Evolutionary conservation across 169 alveolate genomes (phyloP), one percentile per base, ranked within the genome.

Genomic region (Cytauxzoon felis): DNA sequence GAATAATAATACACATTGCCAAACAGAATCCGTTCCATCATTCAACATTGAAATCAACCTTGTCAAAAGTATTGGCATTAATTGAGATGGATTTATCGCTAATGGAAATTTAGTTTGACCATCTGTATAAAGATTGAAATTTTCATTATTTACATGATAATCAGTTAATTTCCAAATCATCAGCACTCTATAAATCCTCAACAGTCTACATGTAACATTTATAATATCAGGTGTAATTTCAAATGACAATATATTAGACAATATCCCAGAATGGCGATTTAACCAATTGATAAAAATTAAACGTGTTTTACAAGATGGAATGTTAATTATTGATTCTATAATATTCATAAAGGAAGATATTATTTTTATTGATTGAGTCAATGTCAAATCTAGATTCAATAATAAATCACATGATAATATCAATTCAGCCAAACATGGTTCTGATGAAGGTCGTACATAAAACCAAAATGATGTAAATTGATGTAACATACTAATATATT

Each of bases 71-170:
- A 47, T 32, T 2, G 80, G 80, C 0, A 75, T 53, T 16, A 42
- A 5, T 50, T 52, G 32, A 18, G 80, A 80, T 29, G 66, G 18
- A 13, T 48, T 64, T 33, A 54, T 40, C 3, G 85, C 85, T 45
- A 64, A 45, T 9, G 85, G 85, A 40, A 75, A 75, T 43, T 75
- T 75, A 71, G 80, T 65, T 40, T 64, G 62, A 45, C 63, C 41
- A 33, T 75, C 85, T 13, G 85, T 71, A 62, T 56, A 5, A 62
- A 75, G 21, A 47, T 65, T 41, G 56, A 75, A 75, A 47, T 75
- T 75, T 18, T 18, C 45, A 70, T 56, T n/a, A 11, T 24, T 52
- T 30, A 33, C 60, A 5, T 78, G 54, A 52, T 72, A 72, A 18
- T 59, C 76, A 2, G 76, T 53, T 5, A 72, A 68, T 6, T 62